phyloP scores from a whole-genome alignment of 768 basidiomycete genomes.

The Naganishia vaughanmartiniae region DNA sequence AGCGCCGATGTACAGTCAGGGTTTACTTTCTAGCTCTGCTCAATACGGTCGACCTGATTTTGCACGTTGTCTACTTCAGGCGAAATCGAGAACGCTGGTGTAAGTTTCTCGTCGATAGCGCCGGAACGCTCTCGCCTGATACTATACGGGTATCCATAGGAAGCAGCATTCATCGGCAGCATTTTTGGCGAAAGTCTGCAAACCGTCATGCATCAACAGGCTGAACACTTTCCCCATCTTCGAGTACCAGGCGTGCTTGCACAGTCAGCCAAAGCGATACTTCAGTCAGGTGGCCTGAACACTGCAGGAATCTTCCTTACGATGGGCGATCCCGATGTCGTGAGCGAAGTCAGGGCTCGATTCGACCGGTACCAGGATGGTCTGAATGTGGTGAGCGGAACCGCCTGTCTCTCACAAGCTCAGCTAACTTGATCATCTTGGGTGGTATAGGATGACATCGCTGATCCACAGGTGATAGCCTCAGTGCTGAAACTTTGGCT shows the following conservation, averaged over 20 bases:
- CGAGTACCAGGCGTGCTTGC: constrained; percentile 89
- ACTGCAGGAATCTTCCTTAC: constrained; percentile 90
- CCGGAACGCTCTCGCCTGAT: background rate
- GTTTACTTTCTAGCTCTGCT: constrained; percentile 61
- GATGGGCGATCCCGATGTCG: constrained; percentile 82
- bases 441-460: constrained; percentile 57
- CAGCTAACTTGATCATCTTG: background rate
- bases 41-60: background rate
- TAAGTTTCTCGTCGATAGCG: constrained; percentile 50
- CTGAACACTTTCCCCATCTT: constrained; percentile 76
- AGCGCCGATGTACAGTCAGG: constrained; percentile 44
- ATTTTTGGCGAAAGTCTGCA: constrained; percentile 89
- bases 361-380: constrained; percentile 84
- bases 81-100: constrained; percentile 89
- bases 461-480: constrained; percentile 85
- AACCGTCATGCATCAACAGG: constrained; percentile 76
- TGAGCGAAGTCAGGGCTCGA: constrained; percentile 80
- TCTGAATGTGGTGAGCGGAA: constrained; percentile 61
- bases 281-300: constrained; percentile 78
- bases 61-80: constrained; percentile 48
- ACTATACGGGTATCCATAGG: constrained; percentile 53
- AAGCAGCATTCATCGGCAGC: constrained; percentile 91
- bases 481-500: constrained; percentile 91
- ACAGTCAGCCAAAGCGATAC: constrained; percentile 86
- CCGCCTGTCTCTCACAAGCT: background rate